Percentiles rank a stretch among this genome's conserved stretches.
Conservation (phyloP, 495 filamentous ascomycete species). For the Neurospora tetrasperma region DNA sequence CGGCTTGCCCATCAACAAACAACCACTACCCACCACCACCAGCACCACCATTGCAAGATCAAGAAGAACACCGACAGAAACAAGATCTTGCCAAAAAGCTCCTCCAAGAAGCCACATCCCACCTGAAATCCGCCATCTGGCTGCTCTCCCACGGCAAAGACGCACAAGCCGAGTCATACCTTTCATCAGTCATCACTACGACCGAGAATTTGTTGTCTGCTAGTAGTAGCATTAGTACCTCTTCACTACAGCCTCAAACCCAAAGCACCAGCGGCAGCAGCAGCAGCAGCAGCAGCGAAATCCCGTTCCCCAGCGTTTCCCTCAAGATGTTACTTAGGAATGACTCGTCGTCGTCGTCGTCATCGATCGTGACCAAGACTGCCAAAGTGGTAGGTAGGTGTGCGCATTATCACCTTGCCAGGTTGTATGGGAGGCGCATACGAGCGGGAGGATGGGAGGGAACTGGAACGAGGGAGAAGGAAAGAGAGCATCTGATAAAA, state of each 20-base stretch:
- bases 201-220: not conserved
- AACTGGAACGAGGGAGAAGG: not conserved
- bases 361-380: not conserved
- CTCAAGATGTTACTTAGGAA: not conserved
- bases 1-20: not conserved
- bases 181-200: not conserved
- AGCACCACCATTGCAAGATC: not conserved
- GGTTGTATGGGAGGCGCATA: conserved; percentile 1
- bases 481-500: conserved; percentile 5
- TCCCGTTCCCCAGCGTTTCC: not conserved
- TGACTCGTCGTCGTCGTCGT: not conserved
- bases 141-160: not conserved
- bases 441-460: not conserved
- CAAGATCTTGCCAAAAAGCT: not conserved
- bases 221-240: no score
- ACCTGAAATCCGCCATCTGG: not conserved
- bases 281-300: not conserved
- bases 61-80: not conserved
- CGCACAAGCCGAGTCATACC: not conserved
- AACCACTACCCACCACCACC: not conserved
- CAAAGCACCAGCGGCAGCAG: not conserved
- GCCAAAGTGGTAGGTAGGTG: conserved; percentile 8
- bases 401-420: conserved; percentile 11
- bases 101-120: not conserved
- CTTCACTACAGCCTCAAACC: not conserved